Conservation (phyloP, 169 alveolate genomes). For the Ichthyophthirius multifiliis region DNA sequence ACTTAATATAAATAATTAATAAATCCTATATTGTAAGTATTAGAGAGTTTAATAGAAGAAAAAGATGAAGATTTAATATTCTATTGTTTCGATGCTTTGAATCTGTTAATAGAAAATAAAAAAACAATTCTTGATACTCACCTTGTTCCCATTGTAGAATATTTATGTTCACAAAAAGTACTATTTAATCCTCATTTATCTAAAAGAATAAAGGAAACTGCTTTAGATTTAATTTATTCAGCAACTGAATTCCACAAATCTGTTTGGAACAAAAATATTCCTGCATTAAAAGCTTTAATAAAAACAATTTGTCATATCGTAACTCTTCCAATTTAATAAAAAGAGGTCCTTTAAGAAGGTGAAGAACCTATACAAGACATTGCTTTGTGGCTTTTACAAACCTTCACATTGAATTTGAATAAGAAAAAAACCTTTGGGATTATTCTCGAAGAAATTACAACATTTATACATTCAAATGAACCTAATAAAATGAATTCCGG, state of each 20-base stretch:
- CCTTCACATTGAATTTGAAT: not conserved
- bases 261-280: slow-evolving; percentile 20
- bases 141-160: slow-evolving; percentile 34
- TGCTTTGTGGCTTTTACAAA: slow-evolving; percentile 26
- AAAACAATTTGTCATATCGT: slow-evolving; percentile 16
- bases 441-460: slow-evolving; percentile 19
- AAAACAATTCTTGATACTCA: slow-evolving; percentile 21
- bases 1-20: slow-evolving; percentile 21
- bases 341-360: slow-evolving; percentile 15
- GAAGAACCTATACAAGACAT: slow-evolving; percentile 39
- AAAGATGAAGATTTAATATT: slow-evolving; percentile 38
- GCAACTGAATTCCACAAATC: slow-evolving; percentile 17
- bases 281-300: slow-evolving; percentile 13
- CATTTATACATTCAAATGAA: slow-evolving; percentile 22
- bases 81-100: slow-evolving; percentile 37
- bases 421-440: slow-evolving; percentile 28
- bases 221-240: slow-evolving; percentile 20
- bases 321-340: slow-evolving; percentile 28
- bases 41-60: slow-evolving; percentile 29
- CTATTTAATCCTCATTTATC: slow-evolving; percentile 23
- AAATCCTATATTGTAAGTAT: slow-evolving; percentile 17
- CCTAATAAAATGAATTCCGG: slow-evolving; percentile 30
- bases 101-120: slow-evolving; percentile 25
- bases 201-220: slow-evolving; percentile 28
- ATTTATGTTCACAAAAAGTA: slow-evolving; percentile 23